These are phyloP conservation scores for Phytophthora syringae DNA, from an alignment of 352 stramenopile genomes.

Conservation along the genomic window DNA sequence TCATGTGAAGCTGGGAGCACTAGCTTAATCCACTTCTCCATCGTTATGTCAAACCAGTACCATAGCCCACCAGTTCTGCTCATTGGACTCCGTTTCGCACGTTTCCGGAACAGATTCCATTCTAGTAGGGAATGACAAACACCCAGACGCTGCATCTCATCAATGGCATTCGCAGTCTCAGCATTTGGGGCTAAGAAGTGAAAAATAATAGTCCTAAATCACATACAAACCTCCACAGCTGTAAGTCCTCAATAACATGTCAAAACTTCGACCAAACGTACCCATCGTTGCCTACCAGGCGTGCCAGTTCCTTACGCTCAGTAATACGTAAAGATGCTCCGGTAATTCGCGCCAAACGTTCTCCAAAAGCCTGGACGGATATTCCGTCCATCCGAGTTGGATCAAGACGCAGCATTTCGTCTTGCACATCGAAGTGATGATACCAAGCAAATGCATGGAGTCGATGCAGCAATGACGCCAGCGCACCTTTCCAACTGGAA, in stretches of 20 bases:
- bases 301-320: slow-evolving; percentile 31
- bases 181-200: slow-evolving; percentile 39
- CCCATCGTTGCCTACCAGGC: slow-evolving; percentile 34
- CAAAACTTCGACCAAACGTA: slow-evolving; percentile 17
- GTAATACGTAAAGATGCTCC: slow-evolving; percentile 10
- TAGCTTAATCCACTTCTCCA: slow-evolving; percentile 39
- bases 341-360: slow-evolving; percentile 25
- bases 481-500: slow-evolving; percentile 45
- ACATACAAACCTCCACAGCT: background rate
- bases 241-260: background rate
- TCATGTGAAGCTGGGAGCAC: background rate
- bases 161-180: slow-evolving; percentile 33
- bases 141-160: slow-evolving; percentile 32
- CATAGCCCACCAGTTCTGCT: slow-evolving; percentile 40
- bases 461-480: slow-evolving; percentile 54
- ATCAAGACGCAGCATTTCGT: slow-evolving; percentile 35
- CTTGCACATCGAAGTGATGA: slow-evolving; percentile 26
- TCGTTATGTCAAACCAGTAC: slow-evolving; percentile 49
- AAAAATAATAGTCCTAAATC: slow-evolving; percentile 30
- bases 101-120: slow-evolving; percentile 34
- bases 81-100: slow-evolving; percentile 21
- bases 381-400: slow-evolving; percentile 17
- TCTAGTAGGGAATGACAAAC: slow-evolving; percentile 36
- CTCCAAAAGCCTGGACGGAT: slow-evolving; percentile 25
- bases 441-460: slow-evolving; percentile 32